These are phyloP conservation scores for Coemansia erecta DNA, from an alignment of 192 early-diverging fungal genomes.

Conservation along the genomic window DNA sequence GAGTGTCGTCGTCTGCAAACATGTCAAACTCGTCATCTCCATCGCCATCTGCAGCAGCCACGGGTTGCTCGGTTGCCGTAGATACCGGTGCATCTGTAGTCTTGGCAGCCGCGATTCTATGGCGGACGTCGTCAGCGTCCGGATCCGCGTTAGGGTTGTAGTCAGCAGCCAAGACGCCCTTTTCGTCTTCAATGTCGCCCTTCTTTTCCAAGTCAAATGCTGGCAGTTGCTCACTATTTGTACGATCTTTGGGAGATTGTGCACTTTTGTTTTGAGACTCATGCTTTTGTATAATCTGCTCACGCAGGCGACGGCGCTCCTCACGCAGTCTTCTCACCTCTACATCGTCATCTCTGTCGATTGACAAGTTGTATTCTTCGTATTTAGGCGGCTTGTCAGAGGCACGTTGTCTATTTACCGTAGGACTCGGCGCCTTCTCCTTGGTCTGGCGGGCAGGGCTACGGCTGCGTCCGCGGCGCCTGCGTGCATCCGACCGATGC, in stretches of 20 bases:
- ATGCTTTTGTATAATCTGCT: conserved; percentile 72
- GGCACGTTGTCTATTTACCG: conserved; percentile 22
- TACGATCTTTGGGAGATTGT: conserved; percentile 25
- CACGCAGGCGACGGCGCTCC: conserved; percentile 75
- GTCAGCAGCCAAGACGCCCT: conserved; percentile 64
- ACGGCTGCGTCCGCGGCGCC: conserved; percentile 4
- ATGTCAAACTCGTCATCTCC: conserved; percentile 52
- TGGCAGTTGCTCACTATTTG: conserved; percentile 14
- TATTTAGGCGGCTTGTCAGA: background rate
- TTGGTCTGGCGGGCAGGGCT: background rate
- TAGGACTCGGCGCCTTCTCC: background rate
- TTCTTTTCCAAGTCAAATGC: conserved; percentile 38
- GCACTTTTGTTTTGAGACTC: conserved; percentile 48
- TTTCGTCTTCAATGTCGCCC: conserved; percentile 7
- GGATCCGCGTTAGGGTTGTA: conserved; percentile 78
- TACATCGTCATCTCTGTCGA: conserved; percentile 58
- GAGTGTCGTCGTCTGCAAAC: conserved; percentile 67
- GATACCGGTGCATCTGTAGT: conserved; percentile 17
- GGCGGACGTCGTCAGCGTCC: conserved; percentile 67
- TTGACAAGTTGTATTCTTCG: conserved; percentile 14
- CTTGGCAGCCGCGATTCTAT: conserved; percentile 39
- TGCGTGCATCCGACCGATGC: too few relatives aligned
- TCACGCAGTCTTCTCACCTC: conserved; percentile 82
- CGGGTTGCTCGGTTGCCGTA: conserved; percentile 16
- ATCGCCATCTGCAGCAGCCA: conserved; percentile 34